These are phyloP conservation scores for Aspergillus tubingensis DNA, from an alignment of 2,329 filamentous ascomycete species.

Conservation along the genomic window DNA sequence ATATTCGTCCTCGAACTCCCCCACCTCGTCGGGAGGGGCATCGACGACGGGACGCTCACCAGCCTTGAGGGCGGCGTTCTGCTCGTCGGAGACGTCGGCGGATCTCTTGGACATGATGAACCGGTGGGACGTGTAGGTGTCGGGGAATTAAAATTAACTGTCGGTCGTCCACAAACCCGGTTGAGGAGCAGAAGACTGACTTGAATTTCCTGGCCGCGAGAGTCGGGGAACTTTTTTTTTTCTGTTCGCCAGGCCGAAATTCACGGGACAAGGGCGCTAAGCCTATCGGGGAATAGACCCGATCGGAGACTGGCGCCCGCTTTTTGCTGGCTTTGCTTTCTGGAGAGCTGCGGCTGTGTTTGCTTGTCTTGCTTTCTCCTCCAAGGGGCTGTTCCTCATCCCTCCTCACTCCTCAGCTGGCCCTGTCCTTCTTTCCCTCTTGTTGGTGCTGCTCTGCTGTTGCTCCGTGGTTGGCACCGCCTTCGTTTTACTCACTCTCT, in stretches of 20 bases:
- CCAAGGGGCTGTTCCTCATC: slow-evolving; percentile 1
- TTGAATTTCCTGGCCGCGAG: not conserved
- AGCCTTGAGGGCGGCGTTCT: slow-evolving; percentile 59
- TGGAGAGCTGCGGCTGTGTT: not conserved
- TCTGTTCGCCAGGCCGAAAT: slow-evolving; percentile 30
- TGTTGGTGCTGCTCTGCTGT: not conserved
- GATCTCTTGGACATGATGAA: slow-evolving; percentile 61
- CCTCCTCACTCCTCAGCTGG: not conserved
- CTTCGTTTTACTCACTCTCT: not conserved
- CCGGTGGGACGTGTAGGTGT: not conserved
- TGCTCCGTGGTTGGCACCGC: not conserved
- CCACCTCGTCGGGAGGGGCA: slow-evolving; percentile 54
- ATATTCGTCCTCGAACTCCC: slow-evolving; percentile 75
- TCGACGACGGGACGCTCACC: slow-evolving; percentile 59
- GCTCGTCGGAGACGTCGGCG: slow-evolving; percentile 55
- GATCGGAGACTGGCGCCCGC: slow-evolving; percentile 27
- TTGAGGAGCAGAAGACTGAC: too few relatives aligned
- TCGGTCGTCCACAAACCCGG: too few relatives aligned
- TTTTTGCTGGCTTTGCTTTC: slow-evolving; percentile 8
- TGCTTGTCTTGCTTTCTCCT: not conserved
- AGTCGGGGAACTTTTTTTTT: slow-evolving; percentile 37
- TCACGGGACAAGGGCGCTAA: slow-evolving; percentile 28
- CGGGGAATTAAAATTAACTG: too few relatives aligned
- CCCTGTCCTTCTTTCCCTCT: not conserved
- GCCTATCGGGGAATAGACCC: slow-evolving; percentile 38